Evolutionary conservation across 78 protist species (phyloP).

Genomic region (Abeoforma whisleri): DNA sequence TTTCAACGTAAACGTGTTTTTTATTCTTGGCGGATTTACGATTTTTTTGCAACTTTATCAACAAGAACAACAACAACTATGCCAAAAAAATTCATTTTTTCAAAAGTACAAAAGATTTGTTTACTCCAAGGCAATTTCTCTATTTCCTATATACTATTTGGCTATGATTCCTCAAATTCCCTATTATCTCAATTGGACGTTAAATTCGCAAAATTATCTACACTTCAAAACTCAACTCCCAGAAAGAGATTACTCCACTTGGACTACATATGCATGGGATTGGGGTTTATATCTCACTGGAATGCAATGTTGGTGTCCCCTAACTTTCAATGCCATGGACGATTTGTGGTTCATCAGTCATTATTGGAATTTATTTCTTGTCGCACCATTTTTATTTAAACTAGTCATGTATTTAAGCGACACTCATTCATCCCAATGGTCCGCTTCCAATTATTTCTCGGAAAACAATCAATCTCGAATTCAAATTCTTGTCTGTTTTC

Average conservation of each 20-base stretch:
- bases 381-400: too few relatives aligned
- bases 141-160: neutral
- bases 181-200: neutral
- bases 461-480: too few relatives aligned
- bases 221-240: neutral
- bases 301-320: slow-evolving; percentile 35
- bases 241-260: slow-evolving; percentile 13
- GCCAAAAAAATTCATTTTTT: neutral
- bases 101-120: neutral
- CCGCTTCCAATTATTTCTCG: too few relatives aligned
- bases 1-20: neutral
- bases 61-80: neutral
- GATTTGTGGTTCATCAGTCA: too few relatives aligned
- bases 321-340: too few relatives aligned
- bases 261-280: neutral
- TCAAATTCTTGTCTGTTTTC: too few relatives aligned
- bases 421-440: too few relatives aligned
- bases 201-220: neutral
- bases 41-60: slow-evolving; percentile 2
- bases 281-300: slow-evolving; percentile 8
- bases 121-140: neutral
- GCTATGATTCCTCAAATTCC: neutral
- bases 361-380: too few relatives aligned
- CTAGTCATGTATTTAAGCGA: too few relatives aligned
- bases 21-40: slow-evolving; percentile 1